These are phyloP conservation scores for Andalucia godoyi DNA, from an alignment of 78 protist genomes.

Conservation along the genomic window DNA sequence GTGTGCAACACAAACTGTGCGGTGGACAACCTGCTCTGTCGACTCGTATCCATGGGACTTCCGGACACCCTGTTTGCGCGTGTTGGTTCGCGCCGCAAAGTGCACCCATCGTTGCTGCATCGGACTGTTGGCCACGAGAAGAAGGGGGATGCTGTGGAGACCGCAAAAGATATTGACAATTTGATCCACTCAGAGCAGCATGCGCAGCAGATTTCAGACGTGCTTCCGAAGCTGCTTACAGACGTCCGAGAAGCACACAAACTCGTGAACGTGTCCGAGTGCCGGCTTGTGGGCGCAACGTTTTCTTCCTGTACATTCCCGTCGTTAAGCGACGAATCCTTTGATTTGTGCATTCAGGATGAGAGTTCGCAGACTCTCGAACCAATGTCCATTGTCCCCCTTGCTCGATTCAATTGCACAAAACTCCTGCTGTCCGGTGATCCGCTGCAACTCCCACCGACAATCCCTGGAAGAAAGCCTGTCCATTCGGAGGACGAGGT, in stretches of 20 bases:
- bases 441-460: conserved; percentile 64
- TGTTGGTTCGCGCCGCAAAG: conserved; percentile 55
- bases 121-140: conserved; percentile 12
- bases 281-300: conserved; percentile 49
- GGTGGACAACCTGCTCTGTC: conserved; percentile 54
- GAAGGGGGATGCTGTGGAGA: conserved; percentile 9
- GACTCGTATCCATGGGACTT: conserved; percentile 35
- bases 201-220: not conserved
- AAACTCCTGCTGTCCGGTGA: conserved; percentile 54
- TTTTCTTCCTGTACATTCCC: conserved; percentile 54
- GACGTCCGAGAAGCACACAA: not conserved
- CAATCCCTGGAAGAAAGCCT: not conserved
- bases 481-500: conserved; percentile 2
- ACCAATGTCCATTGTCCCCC: conserved; percentile 49
- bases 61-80: conserved; percentile 36
- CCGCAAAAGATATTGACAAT: conserved; percentile 14
- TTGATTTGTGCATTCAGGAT: conserved; percentile 52
- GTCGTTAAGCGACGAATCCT: conserved; percentile 21
- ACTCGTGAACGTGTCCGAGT: not conserved
- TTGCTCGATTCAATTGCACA: conserved; percentile 11
- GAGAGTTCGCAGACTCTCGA: conserved; percentile 64
- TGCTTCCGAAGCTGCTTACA: not conserved
- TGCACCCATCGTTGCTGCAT: conserved; percentile 39
- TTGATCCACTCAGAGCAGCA: not conserved
- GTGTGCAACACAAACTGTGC: conserved; percentile 63